Evolutionary conservation across 306 rosid species (phyloP).

Genomic region (Cucumis cinereus): DNA sequence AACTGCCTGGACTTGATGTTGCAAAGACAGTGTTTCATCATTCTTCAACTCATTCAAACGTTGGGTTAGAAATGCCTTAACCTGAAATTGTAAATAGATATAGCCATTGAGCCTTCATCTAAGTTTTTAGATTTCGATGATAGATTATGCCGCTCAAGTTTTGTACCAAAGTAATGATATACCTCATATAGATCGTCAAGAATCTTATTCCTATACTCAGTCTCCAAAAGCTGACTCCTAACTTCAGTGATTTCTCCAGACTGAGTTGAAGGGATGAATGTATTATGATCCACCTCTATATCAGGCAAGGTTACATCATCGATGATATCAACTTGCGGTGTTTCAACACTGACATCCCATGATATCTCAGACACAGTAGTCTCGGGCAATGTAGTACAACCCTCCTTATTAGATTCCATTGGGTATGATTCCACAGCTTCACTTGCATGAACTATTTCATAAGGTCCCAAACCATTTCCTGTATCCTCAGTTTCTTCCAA

Average conservation of each 20-base stretch:
- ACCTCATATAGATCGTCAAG: slow-evolving; percentile 93
- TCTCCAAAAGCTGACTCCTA: slow-evolving; percentile 74
- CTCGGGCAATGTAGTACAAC: slow-evolving; percentile 24
- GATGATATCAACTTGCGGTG: slow-evolving; percentile 58
- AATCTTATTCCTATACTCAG: slow-evolving; percentile 77
- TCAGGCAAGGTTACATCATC: slow-evolving; percentile 43
- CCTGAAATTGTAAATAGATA: slow-evolving; percentile 29
- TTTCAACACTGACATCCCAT: slow-evolving; percentile 84
- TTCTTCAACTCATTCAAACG: slow-evolving; percentile 63
- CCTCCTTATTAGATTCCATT: slow-evolving; percentile 25
- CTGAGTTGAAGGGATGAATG: slow-evolving; percentile 27
- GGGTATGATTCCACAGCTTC: slow-evolving; percentile 37
- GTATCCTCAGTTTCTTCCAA: slow-evolving; percentile 66
- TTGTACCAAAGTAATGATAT: slow-evolving; percentile 8
- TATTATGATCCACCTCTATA: slow-evolving; percentile 26
- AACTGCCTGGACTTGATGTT: slow-evolving; percentile 88
- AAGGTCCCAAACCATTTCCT: slow-evolving; percentile 82
- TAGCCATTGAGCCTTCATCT: slow-evolving; percentile 2
- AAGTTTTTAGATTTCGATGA: not conserved
- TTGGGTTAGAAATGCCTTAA: slow-evolving; percentile 72
- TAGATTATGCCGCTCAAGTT: not conserved
- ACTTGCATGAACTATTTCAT: slow-evolving; percentile 73
- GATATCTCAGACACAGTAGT: slow-evolving; percentile 33
- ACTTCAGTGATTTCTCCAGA: slow-evolving; percentile 40
- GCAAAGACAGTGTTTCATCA: slow-evolving; percentile 68